Evolutionary conservation across 2,329 filamentous ascomycete species (phyloP).

Genomic region (Neophaeococcomyces aloes): DNA sequence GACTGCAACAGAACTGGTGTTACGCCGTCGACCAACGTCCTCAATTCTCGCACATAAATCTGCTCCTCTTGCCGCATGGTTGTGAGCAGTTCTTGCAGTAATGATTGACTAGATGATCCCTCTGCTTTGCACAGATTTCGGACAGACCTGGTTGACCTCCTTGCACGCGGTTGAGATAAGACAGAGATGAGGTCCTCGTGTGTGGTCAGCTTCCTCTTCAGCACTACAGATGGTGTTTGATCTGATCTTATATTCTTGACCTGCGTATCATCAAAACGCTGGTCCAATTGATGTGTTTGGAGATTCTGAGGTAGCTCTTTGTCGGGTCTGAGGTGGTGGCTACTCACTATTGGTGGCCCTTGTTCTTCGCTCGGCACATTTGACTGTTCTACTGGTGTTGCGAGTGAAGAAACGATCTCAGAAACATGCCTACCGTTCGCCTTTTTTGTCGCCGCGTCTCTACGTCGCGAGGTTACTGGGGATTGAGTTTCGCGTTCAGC

Average conservation of each 20-base stretch:
- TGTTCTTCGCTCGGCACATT: conserved; percentile 1
- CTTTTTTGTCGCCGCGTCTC: conserved; percentile 17
- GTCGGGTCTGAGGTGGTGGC: neutral
- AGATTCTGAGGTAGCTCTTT: neutral
- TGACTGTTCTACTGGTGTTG: neutral
- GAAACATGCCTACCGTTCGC: conserved; percentile 2
- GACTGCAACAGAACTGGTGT: conserved; percentile 83
- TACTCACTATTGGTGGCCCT: neutral
- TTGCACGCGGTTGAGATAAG: conserved; percentile 55
- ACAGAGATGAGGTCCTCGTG: conserved; percentile 93
- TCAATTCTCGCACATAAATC: conserved; percentile 81
- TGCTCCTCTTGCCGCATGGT: conserved; percentile 76
- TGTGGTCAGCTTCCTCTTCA: conserved; percentile 71
- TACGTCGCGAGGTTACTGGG: conserved; percentile 22
- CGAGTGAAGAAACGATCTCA: neutral
- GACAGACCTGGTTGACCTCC: conserved; percentile 62
- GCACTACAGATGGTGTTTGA: conserved; percentile 21
- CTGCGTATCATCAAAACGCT: no score
- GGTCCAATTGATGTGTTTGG: neutral
- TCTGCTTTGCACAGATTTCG: conserved; percentile 67
- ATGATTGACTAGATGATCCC: conserved; percentile 52
- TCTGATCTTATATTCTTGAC: neutral
- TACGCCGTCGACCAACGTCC: conserved; percentile 87
- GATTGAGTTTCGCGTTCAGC: conserved; percentile 15
- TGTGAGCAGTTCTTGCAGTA: conserved; percentile 58